Percentiles rank a stretch among this genome's conserved stretches.
Conservation (phyloP, 2,329 filamentous ascomycete species). For the Xylariaceae sp. region DNA sequence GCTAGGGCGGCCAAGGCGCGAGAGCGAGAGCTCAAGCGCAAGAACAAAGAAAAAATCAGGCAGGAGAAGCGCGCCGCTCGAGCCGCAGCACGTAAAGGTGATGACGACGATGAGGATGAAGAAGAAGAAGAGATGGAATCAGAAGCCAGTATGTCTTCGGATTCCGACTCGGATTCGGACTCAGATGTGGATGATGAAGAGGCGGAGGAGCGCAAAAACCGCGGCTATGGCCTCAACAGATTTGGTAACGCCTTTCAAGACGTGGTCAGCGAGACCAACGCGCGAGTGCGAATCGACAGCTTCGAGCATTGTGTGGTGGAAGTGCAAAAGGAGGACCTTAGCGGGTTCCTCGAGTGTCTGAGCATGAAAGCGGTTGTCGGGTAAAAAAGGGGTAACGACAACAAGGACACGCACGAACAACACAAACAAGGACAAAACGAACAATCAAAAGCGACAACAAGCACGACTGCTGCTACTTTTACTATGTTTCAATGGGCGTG, state of each 20-base stretch:
- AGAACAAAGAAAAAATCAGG: slow-evolving; percentile 52
- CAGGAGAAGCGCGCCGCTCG: slow-evolving; percentile 58
- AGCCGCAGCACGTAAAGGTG: slow-evolving; percentile 42
- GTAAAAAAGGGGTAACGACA: slow-evolving; percentile 30
- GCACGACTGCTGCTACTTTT: not conserved
- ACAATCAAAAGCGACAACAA: not conserved
- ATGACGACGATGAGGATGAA: slow-evolving; percentile 49
- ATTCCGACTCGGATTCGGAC: slow-evolving; percentile 39
- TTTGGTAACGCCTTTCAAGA: slow-evolving; percentile 96
- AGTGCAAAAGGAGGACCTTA: slow-evolving; percentile 92
- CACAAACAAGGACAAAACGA: too few relatives aligned
- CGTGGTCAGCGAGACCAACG: slow-evolving; percentile 85
- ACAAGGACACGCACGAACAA: not conserved
- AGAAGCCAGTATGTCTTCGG: slow-evolving; percentile 43
- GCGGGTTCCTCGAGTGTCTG: slow-evolving; percentile 82
- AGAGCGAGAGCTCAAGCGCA: slow-evolving; percentile 53
- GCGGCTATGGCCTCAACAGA: slow-evolving; percentile 73
- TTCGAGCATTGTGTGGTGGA: slow-evolving; percentile 98
- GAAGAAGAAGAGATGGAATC: slow-evolving; percentile 39
- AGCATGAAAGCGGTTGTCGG: slow-evolving; percentile 84
- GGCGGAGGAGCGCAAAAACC: slow-evolving; percentile 45
- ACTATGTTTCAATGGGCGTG: slow-evolving; percentile 8
- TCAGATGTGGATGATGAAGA: slow-evolving; percentile 50
- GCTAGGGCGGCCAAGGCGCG: slow-evolving; percentile 60
- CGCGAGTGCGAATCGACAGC: slow-evolving; percentile 85